phyloP scores from a whole-genome alignment of 306 rosid genomes.

The Vigna trinervia region DNA sequence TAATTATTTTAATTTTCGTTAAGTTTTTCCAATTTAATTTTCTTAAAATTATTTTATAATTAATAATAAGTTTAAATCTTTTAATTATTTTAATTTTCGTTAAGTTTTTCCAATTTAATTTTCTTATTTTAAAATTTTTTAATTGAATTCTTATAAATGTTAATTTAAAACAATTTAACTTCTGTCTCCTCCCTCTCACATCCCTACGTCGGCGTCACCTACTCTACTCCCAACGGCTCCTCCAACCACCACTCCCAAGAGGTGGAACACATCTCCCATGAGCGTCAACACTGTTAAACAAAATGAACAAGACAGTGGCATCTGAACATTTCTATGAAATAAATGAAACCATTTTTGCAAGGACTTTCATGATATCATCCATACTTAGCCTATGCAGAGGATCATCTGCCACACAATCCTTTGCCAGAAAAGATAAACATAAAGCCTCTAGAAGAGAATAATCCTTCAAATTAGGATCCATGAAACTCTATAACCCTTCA shows the following conservation, averaged over 20 bases:
- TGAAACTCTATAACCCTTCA: constrained; percentile 66
- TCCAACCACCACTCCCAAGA: background rate
- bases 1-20: too few relatives aligned
- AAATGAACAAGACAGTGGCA: too few relatives aligned
- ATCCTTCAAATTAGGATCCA: constrained; percentile 69
- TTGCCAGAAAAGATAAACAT: constrained; percentile 64
- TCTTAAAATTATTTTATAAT: too few relatives aligned
- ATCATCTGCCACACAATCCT: constrained; percentile 75
- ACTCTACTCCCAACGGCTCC: background rate
- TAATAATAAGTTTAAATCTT: too few relatives aligned
- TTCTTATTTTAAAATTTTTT: too few relatives aligned
- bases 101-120: too few relatives aligned
- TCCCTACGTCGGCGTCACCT: background rate
- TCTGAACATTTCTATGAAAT: too few relatives aligned
- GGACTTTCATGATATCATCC: constrained; percentile 74
- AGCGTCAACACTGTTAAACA: background rate
- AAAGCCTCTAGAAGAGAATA: constrained; percentile 66
- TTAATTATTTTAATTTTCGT: too few relatives aligned
- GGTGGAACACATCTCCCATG: constrained; percentile 40
- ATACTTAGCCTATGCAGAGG: constrained; percentile 65
- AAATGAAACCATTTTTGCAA: constrained; percentile 53
- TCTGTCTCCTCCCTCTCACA: background rate
- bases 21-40: too few relatives aligned
- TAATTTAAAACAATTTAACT: too few relatives aligned
- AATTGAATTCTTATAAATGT: too few relatives aligned